Base-by-base conservation (phyloP, 2,329 filamentous ascomycete genomes). In the Hymenoscyphus albidus region DNA sequence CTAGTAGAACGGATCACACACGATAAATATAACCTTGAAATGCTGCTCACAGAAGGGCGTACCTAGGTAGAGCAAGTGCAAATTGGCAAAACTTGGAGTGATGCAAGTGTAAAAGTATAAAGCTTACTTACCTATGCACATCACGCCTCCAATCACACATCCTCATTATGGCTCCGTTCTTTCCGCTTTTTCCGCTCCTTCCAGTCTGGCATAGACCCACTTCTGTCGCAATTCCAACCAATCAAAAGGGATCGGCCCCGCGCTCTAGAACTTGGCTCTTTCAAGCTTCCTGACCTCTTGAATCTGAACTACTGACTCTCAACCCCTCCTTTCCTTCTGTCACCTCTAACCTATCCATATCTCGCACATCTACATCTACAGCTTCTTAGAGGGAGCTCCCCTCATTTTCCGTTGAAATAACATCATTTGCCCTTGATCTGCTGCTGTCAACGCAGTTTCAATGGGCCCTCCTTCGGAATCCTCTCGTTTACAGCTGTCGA, bases 371-470 rank as follows among this genome's bases (percentile, higher is more conserved):
- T 35, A 27, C 5, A 40, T 40, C 44, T 22, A 27, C 18, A 54
- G 18, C 48, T 54, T 54, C 18, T 5, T 10, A 22, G 13, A 32
- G 48, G 32, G 22, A 32, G 44, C 39, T 40, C 32, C 54, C 48
- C 48, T 55, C 16, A 60, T 56, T 38, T 18, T 42, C 13, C 31
- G 32, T 35, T 38, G 14, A 56, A 40, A 38, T 57, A 59, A 56
- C 22, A 32, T 62, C 42, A 54, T 38, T 59, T 38, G 54, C 35
- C 35, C 44, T 44, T 61, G 58, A 61, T 62, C 63, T 64, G 22
- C 56, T 61, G 63, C 61, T 64, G 63, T 32, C 65, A 66, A 27
- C 56, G 69, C 70, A 69, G 68, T 65, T 71, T 71, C 70, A 72
- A 73, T 72, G 70, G 71, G 70, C 66, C 61, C 61, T 65, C 61